phyloP scores from a whole-genome alignment of 192 early-diverging fungal species.

The Gaertneriomyces semiglobifer region DNA sequence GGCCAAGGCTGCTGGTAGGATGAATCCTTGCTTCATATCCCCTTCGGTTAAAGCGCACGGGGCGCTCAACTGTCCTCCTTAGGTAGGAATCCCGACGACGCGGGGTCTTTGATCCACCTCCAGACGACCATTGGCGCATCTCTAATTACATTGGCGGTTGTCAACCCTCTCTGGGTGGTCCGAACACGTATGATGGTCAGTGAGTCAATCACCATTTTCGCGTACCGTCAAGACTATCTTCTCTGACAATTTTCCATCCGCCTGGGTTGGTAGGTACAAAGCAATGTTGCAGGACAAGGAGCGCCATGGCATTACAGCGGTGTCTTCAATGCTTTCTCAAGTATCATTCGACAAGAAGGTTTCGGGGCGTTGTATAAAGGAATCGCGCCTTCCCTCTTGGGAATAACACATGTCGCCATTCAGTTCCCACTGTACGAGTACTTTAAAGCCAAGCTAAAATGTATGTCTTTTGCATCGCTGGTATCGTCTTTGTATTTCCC shows the following conservation, averaged over 20 bases:
- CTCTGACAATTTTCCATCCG: neutral
- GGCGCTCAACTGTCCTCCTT: neutral
- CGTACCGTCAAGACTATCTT: no score
- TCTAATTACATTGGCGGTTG: conserved; percentile 68
- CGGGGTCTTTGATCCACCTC: conserved; percentile 37
- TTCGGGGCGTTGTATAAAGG: conserved; percentile 87
- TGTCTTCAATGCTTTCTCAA: conserved; percentile 73
- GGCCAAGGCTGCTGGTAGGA: conserved; percentile 23
- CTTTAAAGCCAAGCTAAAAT: conserved; percentile 55
- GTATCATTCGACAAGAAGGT: conserved; percentile 75
- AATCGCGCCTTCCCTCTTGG: conserved; percentile 83
- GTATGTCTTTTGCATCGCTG: conserved; percentile 1
- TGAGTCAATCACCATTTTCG: neutral
- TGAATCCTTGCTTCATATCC: neutral
- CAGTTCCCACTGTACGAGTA: conserved; percentile 97
- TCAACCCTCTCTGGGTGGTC: conserved; percentile 91
- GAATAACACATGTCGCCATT: conserved; percentile 87
- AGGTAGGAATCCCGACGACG: conserved; percentile 25
- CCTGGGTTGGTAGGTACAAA: neutral
- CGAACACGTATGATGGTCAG: conserved; percentile 83
- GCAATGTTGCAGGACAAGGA: neutral
- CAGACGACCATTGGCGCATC: conserved; percentile 83
- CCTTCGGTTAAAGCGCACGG: neutral
- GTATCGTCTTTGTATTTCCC: no score
- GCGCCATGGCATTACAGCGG: conserved; percentile 65